Evolutionary conservation across 2,329 filamentous ascomycete species (phyloP), one percentile per base, ranked within the genome.

Genomic region (Graphium sp.): DNA sequence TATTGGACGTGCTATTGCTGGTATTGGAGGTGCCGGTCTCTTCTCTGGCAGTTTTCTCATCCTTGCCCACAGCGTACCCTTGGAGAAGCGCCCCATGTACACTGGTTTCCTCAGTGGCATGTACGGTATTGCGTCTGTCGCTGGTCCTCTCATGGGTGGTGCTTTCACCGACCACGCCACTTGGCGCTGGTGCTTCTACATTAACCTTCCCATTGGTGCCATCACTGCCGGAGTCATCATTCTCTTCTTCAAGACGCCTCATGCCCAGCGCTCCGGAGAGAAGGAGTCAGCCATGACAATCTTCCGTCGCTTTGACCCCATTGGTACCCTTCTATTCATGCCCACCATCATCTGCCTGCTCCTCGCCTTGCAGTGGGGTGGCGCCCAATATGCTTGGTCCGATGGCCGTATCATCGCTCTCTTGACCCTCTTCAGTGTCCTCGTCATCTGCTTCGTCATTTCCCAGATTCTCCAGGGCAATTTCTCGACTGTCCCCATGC

Each of bases 321-420:
- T 49, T 5, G 48, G 48, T 7, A 46, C 43, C 4, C 32, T 34
- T 10, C 37, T 52, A 5, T 48, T 52, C 18, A 31, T 47, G 38
- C 46, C 46, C 1, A 41, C 53, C 10, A 47, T 62, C 6, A 42
- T 62, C 13, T 64, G 56, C 35, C 46, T 63, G 12, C 39, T 66
- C 0, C 45, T 66, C 1, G 60, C 60, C n/a, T 44, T 67, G 5
- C 58, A 64, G 33, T 66, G 58, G 58, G 56, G 56, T 16, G 56
- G 54, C 6, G 43, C 42, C 18, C 48, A 45, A 29, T 53, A 55
- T 23, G 32, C 36, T 5, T 48, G 40, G 45, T 22, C 19, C 2
- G 38, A 34, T 5, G 39, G 37, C 1, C 27, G 35, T n/a, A 48
- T 58, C 21, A 46, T 59, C 18, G 49, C 40, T 0, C 44, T 56